Conservation (phyloP, 2,329 filamentous ascomycete species). For the Acephala macrosclerotiorum region DNA sequence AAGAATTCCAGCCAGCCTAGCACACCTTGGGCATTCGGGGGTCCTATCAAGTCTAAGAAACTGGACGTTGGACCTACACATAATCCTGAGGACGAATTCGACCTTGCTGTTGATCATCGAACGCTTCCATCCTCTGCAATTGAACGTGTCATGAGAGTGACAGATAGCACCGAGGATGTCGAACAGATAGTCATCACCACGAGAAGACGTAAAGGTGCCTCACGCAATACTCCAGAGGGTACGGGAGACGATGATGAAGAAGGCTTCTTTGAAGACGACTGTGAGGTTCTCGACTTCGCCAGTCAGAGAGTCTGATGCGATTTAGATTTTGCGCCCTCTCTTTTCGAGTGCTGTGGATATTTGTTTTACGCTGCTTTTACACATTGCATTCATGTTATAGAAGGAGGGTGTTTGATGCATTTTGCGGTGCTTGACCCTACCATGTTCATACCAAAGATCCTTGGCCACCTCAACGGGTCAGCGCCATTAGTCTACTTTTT, state of each 20-base stretch:
- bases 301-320: conserved; percentile 64
- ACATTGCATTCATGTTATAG: conserved; percentile 19
- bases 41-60: conserved; percentile 57
- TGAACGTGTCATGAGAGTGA: conserved; percentile 65
- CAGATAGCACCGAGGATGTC: conserved; percentile 57
- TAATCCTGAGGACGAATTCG: conserved; percentile 60
- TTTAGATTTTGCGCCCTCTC: neutral
- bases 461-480: conserved; percentile 32
- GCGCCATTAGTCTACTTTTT: conserved; percentile 12
- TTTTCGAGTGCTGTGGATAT: neutral
- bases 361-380: conserved; percentile 12
- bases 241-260: conserved; percentile 65
- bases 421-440: conserved; percentile 19
- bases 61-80: conserved; percentile 59
- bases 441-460: conserved; percentile 24
- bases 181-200: conserved; percentile 87
- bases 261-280: conserved; percentile 92
- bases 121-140: conserved; percentile 69
- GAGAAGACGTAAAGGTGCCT: conserved; percentile 68
- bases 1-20: conserved; percentile 19
- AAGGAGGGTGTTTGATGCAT: conserved; percentile 28
- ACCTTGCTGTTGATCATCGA: conserved; percentile 56
- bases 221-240: conserved; percentile 52
- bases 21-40: conserved; percentile 67
- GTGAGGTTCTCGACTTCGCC: conserved; percentile 89